A percentile compares a stretch with the other conserved stretches of the same genome.
These are phyloP conservation scores for Leccinum ochraceum DNA, from an alignment of 768 basidiomycete genomes.

Conservation along the genomic window DNA sequence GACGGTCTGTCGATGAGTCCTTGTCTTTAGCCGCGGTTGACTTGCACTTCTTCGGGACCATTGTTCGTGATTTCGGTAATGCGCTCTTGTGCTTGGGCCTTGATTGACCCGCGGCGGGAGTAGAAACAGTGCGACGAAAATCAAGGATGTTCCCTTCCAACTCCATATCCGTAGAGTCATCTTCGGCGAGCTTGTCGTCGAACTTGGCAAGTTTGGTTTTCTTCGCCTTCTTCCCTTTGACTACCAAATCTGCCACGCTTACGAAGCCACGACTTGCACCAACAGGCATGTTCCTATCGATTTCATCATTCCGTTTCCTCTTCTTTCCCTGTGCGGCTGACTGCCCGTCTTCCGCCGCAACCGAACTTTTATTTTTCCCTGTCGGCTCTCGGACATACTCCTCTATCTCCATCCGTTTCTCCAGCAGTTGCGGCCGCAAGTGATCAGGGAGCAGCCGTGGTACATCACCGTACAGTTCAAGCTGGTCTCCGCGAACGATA, in stretches of 20 bases:
- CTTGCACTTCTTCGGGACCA: constrained; percentile 1
- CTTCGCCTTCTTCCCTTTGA: constrained; percentile 54
- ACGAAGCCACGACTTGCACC: constrained; percentile 77
- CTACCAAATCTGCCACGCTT: constrained; percentile 60
- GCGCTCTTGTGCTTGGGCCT: constrained; percentile 37
- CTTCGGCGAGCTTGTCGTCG: constrained; percentile 50
- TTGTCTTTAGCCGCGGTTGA: too few relatives aligned
- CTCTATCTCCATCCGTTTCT: constrained; percentile 82
- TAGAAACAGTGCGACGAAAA: constrained; percentile 51
- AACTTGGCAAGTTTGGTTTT: constrained; percentile 43
- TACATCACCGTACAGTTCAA: constrained; percentile 94
- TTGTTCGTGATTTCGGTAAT: constrained; percentile 49
- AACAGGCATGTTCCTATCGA: constrained; percentile 67
- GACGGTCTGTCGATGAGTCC: constrained; percentile 18
- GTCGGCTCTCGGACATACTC: constrained; percentile 59
- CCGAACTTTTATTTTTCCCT: constrained; percentile 34
- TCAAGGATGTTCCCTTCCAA: constrained; percentile 56
- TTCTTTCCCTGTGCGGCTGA: constrained; percentile 46
- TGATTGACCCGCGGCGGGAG: constrained; percentile 39
- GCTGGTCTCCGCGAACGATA: constrained; percentile 80
- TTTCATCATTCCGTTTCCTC: constrained; percentile 70
- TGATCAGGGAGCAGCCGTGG: constrained; percentile 80
- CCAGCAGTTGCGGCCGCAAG: constrained; percentile 72
- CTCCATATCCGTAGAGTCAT: constrained; percentile 70
- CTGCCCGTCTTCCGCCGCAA: constrained; percentile 27